Percentiles rank a stretch among this genome's conserved stretches.
phyloP scores from a whole-genome alignment of 2,329 filamentous ascomycete species.

The Hymenoscyphus albidus region DNA sequence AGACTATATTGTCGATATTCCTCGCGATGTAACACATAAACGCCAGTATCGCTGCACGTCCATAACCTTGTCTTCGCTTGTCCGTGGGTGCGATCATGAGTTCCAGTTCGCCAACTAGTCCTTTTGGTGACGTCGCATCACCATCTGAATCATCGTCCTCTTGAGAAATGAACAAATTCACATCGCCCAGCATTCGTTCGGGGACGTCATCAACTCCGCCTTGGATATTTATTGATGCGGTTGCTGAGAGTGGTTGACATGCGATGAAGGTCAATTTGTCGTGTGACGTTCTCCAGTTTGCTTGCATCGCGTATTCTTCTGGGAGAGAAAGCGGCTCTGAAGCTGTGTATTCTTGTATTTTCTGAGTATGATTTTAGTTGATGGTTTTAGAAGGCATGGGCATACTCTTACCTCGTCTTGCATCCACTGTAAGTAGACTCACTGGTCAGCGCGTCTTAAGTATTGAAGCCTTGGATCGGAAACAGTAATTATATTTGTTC shows the following conservation, averaged over 20 bases:
- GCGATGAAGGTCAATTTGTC: conserved; percentile 94
- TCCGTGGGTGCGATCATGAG: conserved; percentile 72
- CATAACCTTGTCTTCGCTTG: conserved; percentile 60
- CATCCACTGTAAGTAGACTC: conserved; percentile 63
- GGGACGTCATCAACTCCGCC: conserved; percentile 47
- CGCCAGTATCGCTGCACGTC: conserved; percentile 58
- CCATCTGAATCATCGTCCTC: conserved; percentile 44
- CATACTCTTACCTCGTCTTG: conserved; percentile 40
- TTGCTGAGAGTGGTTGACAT: conserved; percentile 42
- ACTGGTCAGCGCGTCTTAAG: background rate
- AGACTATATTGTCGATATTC: conserved; percentile 51
- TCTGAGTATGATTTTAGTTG: conserved; percentile 40
- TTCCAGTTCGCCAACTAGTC: conserved; percentile 68
- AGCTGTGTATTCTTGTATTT: conserved; percentile 78
- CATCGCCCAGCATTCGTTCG: conserved; percentile 64
- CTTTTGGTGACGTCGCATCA: conserved; percentile 8
- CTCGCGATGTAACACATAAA: conserved; percentile 66
- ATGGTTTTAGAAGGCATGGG: background rate
- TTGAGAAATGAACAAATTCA: conserved; percentile 74
- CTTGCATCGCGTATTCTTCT: conserved; percentile 87
- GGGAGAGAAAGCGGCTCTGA: conserved; percentile 77
- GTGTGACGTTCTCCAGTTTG: conserved; percentile 73
- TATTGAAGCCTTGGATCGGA: background rate
- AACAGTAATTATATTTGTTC: background rate
- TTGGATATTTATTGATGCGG: background rate